Evolutionary conservation across 2,329 filamentous ascomycete species (phyloP), one percentile per base, ranked within the genome.

Genomic region (Botrytis byssoidea): DNA sequence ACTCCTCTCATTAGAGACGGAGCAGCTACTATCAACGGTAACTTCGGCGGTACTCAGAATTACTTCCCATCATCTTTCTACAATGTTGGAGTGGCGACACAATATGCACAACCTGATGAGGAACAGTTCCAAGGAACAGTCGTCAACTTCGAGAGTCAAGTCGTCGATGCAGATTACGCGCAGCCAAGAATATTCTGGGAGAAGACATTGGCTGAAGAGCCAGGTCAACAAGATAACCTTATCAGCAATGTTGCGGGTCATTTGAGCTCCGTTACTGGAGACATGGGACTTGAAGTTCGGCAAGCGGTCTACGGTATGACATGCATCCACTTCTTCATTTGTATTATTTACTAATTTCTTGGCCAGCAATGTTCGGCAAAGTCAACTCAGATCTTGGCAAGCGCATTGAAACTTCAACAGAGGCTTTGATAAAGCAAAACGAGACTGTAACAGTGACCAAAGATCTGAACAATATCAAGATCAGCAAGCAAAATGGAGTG

Each of bases 231-330:
- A 32, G 66, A 74, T 37, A 68, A 74, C 61, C 65, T 76, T 18
- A 73, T 80, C 73, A 32, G 81, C 78, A 67, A 78, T 75, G 73
- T 81, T 82, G 73, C 82, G 85, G 73, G 37, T 25, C 81, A 86
- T 85, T 83, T 86, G 8, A 85, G 86, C 76, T 86, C 87, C 80
- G 83, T 87, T 48, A 86, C 86, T 76, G 85, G 86, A 37, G 29
- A 67, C 16, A 67, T 37, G 29, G 64, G 64, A 12, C 10, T 67
- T 18, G 6, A 46, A 12, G 3, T 67, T n/a, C 25, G 64, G 16
- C 20, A 67, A 78, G 85, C 87, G 77, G 82, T 82, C 77, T 76
- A 88, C 60, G 87, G 87, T 80, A 85, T 87, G 81, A 88, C 87
- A 32, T 40, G 1, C 18, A 37, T 1, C 35, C 29, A 32, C 6